phyloP scores from a whole-genome alignment of 2,329 filamentous ascomycete species.

The Claviceps fusiformis region DNA sequence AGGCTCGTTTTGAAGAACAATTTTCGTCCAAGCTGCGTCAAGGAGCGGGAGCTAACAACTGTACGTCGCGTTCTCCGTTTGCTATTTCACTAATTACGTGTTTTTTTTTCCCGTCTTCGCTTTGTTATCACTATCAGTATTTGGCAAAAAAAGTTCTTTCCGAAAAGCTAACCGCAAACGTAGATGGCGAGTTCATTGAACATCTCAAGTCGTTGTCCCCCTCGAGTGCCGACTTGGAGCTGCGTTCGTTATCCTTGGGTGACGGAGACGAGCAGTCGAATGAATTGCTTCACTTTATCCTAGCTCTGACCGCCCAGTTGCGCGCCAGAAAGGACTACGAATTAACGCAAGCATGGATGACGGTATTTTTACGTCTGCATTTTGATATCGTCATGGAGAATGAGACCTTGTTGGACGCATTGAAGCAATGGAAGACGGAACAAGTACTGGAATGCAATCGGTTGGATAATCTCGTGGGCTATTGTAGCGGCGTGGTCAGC shows the following conservation, averaged over 20 bases:
- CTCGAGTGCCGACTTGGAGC: conserved; percentile 76
- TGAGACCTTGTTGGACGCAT: conserved; percentile 39
- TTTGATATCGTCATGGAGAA: conserved; percentile 40
- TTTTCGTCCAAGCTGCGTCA: conserved; percentile 44
- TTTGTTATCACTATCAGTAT: neutral
- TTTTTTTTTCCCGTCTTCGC: neutral
- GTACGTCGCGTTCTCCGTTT: conserved; percentile 26
- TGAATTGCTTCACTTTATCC: conserved; percentile 68
- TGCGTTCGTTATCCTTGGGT: conserved; percentile 57
- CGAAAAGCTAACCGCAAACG: conserved; percentile 13
- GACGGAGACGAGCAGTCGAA: conserved; percentile 37
- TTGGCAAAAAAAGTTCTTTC: neutral
- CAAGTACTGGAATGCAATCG: conserved; percentile 60
- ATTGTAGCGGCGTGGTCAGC: conserved; percentile 72
- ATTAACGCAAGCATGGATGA: conserved; percentile 93
- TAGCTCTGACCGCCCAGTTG: conserved; percentile 62
- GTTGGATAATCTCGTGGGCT: conserved; percentile 66
- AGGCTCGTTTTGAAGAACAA: conserved; percentile 39
- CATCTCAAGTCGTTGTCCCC: conserved; percentile 73
- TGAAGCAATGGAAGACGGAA: conserved; percentile 57
- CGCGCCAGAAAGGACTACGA: conserved; percentile 70
- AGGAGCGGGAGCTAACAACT: conserved; percentile 43
- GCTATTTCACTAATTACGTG: neutral
- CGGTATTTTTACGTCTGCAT: conserved; percentile 76
- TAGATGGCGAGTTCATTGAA: conserved; percentile 54